Percentiles rank a stretch among this genome's conserved stretches.
These are phyloP conservation scores for Scheffersomyces titani DNA, from an alignment of 1,139 yeast species.

Conservation along the genomic window DNA sequence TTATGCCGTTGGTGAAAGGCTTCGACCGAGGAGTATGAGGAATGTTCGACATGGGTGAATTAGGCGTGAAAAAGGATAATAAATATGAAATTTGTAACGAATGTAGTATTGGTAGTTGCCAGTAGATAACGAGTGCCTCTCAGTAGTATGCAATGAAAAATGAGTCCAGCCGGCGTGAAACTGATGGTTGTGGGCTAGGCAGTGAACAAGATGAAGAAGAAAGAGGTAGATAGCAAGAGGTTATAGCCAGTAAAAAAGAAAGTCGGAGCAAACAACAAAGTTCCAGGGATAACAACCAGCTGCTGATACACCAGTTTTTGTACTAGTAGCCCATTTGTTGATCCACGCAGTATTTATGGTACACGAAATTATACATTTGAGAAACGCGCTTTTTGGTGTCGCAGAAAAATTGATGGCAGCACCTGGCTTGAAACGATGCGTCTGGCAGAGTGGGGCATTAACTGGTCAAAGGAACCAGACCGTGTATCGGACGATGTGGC, in stretches of 20 bases:
- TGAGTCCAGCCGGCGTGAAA: neutral
- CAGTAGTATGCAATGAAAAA: neutral
- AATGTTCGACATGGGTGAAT: neutral
- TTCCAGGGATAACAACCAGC: neutral
- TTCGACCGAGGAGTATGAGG: neutral
- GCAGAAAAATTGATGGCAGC: neutral
- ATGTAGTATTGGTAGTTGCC: neutral
- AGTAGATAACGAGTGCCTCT: neutral
- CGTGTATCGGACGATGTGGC: neutral
- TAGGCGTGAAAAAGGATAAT: neutral
- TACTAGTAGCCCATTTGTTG: neutral
- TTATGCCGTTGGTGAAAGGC: constrained; percentile 4
- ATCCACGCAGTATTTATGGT: neutral
- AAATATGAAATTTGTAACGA: neutral
- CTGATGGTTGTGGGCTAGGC: neutral
- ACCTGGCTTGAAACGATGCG: neutral
- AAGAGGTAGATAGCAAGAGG: neutral
- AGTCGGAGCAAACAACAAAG: neutral
- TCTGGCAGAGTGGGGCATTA: neutral
- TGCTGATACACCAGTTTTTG: neutral
- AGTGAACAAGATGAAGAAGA: neutral
- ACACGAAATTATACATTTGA: neutral
- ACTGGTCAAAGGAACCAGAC: neutral
- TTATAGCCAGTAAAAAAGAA: neutral
- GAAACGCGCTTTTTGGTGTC: neutral